phyloP scores from a whole-genome alignment of 2,329 filamentous ascomycete genomes.

The Eurotiales sp. region DNA sequence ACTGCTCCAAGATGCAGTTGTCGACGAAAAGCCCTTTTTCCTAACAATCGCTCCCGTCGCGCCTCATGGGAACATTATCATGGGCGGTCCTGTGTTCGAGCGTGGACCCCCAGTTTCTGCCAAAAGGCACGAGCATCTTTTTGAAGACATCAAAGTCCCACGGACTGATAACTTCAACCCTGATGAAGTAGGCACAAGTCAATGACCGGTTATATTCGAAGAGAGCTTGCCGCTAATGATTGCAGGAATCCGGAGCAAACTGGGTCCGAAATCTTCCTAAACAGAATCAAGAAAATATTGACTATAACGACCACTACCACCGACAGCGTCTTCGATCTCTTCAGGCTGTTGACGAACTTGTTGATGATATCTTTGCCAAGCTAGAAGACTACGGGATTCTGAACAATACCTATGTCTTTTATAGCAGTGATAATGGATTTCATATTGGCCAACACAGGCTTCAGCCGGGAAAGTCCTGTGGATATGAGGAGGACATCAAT shows the following conservation, averaged over 20 bases:
- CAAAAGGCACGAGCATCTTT: constrained; percentile 57
- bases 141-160: constrained; percentile 55
- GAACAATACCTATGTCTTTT: constrained; percentile 56
- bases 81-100: constrained; percentile 19
- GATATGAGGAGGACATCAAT: constrained; percentile 56
- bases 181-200: constrained; percentile 24
- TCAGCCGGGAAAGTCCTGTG: constrained; percentile 55
- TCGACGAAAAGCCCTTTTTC: constrained; percentile 58
- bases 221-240: too few species aligned
- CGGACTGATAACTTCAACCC: constrained; percentile 64
- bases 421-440: constrained; percentile 58
- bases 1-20: constrained; percentile 58
- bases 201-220: too few species aligned
- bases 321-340: constrained; percentile 47
- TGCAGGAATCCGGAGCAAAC: constrained; percentile 37
- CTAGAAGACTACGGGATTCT: constrained; percentile 40
- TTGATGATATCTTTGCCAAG: constrained; percentile 41
- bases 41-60: constrained; percentile 61
- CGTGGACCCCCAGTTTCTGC: constrained; percentile 35
- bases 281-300: constrained; percentile 44
- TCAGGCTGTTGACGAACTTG: constrained; percentile 53
- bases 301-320: constrained; percentile 52
- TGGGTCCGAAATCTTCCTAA: constrained; percentile 43
- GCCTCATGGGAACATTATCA: constrained; percentile 53
- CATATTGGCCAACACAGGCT: constrained; percentile 58